Evolutionary conservation across 1,139 yeast genomes (phyloP).

Genomic region (Lodderomyces pseudojiufengensis): DNA sequence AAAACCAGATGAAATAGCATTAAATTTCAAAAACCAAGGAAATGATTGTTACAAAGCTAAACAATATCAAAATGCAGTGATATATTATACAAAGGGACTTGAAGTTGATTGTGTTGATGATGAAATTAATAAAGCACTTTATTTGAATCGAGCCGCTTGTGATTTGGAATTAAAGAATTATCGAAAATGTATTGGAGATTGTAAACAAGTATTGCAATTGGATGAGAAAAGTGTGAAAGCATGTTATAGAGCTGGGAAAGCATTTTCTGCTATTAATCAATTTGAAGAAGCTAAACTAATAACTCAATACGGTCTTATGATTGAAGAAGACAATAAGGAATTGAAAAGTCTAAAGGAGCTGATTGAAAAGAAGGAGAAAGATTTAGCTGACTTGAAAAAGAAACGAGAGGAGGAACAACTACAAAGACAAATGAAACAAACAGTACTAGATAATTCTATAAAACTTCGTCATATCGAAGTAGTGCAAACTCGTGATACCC

Average conservation of each 20-base stretch:
- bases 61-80: slow-evolving; percentile 71
- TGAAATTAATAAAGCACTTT: slow-evolving; percentile 56
- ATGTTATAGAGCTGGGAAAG: slow-evolving; percentile 77
- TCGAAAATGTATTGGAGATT: slow-evolving; percentile 83
- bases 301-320: slow-evolving; percentile 55
- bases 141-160: slow-evolving; percentile 86
- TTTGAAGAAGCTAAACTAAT: slow-evolving; percentile 72
- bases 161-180: slow-evolving; percentile 81
- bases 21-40: slow-evolving; percentile 88
- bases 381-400: slow-evolving; percentile 27
- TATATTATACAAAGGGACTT: slow-evolving; percentile 75
- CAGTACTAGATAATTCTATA: slow-evolving; percentile 50
- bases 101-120: slow-evolving; percentile 60
- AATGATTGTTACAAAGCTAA: slow-evolving; percentile 76
- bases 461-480: slow-evolving; percentile 50
- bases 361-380: slow-evolving; percentile 38
- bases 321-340: slow-evolving; percentile 59
- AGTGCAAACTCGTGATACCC: slow-evolving; percentile 49
- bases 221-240: slow-evolving; percentile 81
- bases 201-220: slow-evolving; percentile 62
- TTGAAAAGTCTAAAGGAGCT: slow-evolving; percentile 41
- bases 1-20: slow-evolving; percentile 88
- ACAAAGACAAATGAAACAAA: slow-evolving; percentile 26
- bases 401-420: slow-evolving; percentile 32
- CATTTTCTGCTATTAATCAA: slow-evolving; percentile 64